Base-by-base conservation (phyloP, 352 stramenopile species). In the Pythium sp. region DNA sequence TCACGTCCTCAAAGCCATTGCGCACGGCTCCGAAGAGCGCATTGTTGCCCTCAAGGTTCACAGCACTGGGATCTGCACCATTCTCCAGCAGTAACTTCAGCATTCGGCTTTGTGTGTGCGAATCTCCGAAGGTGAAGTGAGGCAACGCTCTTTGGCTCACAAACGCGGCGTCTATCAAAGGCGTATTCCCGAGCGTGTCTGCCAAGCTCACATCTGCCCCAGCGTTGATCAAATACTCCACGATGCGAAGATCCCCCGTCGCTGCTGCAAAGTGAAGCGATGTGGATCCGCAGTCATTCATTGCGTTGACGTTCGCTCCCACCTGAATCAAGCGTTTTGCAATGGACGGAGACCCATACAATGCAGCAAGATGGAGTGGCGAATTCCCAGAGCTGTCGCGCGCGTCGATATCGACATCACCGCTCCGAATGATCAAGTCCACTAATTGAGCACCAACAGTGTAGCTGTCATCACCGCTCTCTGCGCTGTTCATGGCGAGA, bases 231-330 rank as follows among this genome's bases (percentile, higher is more conserved):
- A 86, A 47, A 9, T 62, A n/a, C 18, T 74, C 49, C 7, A 79
- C 72, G 7, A 83, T 67, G 0, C 28, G 46, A 20, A 60, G 65
- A 36, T 77, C 70, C 2, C 78, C 78, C 41, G 80, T 80, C 5
- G 72, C 67, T 14, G 70, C 67, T 30, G 78, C 78, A 32, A 86
- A 72, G 46, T 80, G 70, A 11, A 86, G 64, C 0, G 76, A 72
- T 14, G 78, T 75, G 5, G 72, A 68, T 3, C 65, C 62, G 4
- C 24, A 63, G 11, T 56, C 69, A 49, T 81, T 82, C 18, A n/a
- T 2, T 38, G 74, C 65, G 58, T 76, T 81, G 7, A 74, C 64
- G 32, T 79, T 67, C 2, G 74, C 76, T 0, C 74, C 70, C 6
- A 57, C 36, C 14, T 56, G 22, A 8, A 86, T 3, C 30, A 86